Base-by-base conservation (phyloP, 2,329 filamentous ascomycete species). In the Berkeleyomyces rouxiae region DNA sequence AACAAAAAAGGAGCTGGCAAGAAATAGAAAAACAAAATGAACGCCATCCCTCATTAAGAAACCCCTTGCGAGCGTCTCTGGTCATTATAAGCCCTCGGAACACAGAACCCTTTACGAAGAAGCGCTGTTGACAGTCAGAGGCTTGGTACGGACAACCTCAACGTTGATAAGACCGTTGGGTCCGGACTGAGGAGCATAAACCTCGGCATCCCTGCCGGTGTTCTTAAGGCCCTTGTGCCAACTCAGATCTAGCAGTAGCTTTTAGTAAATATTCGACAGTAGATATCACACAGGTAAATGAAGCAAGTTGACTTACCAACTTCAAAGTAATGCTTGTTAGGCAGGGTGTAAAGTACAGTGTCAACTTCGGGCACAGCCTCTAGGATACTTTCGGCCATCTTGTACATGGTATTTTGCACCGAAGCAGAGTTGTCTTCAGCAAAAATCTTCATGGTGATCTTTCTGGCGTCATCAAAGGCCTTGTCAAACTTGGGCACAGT, bases 251-350 rank as follows among this genome's bases (percentile, higher is more conserved):
- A 70, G 42, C 33, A 42, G 13, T 42, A 47, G 42, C 1, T 4
- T 31, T 59, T 60, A 23, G 33, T 33, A 42, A n/a, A 36, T 31
- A 13, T 43, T 16, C 11, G n/a, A 11, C 7, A 11, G 7, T 59
- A 16, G 13, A 31, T 16, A 31, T 13, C 7, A 10, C 2, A 39
- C 5, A 13, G n/a, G 36, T n/a, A 2, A 39, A 4, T 13, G n/a
- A 39, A 2, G 53, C 43, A 16, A 9, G 42, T 13, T 49, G 49
- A 78, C 85, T 76, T 77, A 90, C 84, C 87, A 73, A 97, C 86
- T 75, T 97, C 92, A 71, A 97, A 97, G 77, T 96, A 97, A 76
- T 99, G 93, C 78, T 96, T 97, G 79, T 99, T 99, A 9, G 93
- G 93, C 70, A 99, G 79, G 7, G 86, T 79, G 72, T 96, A 97